phyloP scores from a whole-genome alignment of 2,329 filamentous ascomycete genomes.

The Achaetomium macrosporum region DNA sequence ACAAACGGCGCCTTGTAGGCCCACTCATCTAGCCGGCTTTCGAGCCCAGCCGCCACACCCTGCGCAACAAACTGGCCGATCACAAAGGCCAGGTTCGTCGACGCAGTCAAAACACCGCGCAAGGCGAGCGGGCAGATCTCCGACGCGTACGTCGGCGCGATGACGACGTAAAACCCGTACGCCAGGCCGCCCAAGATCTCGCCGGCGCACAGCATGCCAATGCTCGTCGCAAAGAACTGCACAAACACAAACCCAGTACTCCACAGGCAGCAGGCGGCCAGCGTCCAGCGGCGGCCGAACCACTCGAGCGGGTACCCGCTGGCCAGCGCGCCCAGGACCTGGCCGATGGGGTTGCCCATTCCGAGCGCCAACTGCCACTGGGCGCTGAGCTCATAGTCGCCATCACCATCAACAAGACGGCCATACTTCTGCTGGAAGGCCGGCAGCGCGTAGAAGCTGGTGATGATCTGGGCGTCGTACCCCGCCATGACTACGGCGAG shows the following conservation, averaged over 20 bases:
- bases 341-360: conserved; percentile 52
- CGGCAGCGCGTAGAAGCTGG: conserved; percentile 55
- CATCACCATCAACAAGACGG: conserved; percentile 36
- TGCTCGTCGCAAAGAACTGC: conserved; percentile 55
- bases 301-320: conserved; percentile 43
- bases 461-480: conserved; percentile 60
- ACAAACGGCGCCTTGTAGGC: conserved; percentile 43
- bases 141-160: conserved; percentile 51
- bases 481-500: conserved; percentile 56
- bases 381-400: conserved; percentile 37
- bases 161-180: conserved; percentile 55
- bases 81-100: conserved; percentile 57
- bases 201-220: conserved; percentile 51
- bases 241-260: conserved; percentile 53
- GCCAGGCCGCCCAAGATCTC: conserved; percentile 57
- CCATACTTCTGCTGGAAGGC: conserved; percentile 54
- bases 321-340: conserved; percentile 49
- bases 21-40: conserved; percentile 39
- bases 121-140: conserved; percentile 49
- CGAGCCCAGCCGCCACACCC: conserved; percentile 40
- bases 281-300: conserved; percentile 41
- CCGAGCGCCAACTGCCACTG: conserved; percentile 43
- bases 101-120: conserved; percentile 52
- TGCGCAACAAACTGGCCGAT: conserved; percentile 54
- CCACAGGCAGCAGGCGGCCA: conserved; percentile 38